Base-by-base conservation (phyloP, 73 alveolate genomes). In the Symbiodinium pilosum region DNA sequence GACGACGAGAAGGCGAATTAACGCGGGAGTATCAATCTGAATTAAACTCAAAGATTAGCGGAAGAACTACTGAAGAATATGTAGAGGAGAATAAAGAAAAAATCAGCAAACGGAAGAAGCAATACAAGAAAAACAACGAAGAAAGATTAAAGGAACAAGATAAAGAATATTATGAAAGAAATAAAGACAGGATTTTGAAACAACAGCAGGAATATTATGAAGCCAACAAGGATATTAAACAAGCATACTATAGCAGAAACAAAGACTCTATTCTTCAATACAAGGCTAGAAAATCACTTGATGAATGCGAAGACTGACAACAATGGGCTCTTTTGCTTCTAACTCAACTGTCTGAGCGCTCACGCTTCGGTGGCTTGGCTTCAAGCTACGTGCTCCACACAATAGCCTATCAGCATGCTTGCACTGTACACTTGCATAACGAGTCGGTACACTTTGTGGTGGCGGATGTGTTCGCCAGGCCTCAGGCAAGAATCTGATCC, bases 1-100 rank as follows among this genome's bases (percentile, higher is more conserved):
- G 77, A 59, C 77, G 77, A 59, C 18, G 77, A 59, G 77, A 59
- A 59, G 77, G 77, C 77, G 77, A 59, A 59, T 59, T 59, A 59
- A 59, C 77, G 6, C 39, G 77, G 1, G 77, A 59, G 77, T 16
- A 59, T 59, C 77, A 59, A 4, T 59, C 77, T 59, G 77, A 59
- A 59, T 59, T 59, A 59, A 59, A 59, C 36, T 59, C 77, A 59
- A 59, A 59, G 39, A 59, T 59, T 59, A 59, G 77, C 77, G 77
- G 77, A 59, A 59, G 77, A 59, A 59, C 77, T 59, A 59, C 77
- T 24, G 77, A 59, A 59, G 77, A 59, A 59, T 59, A 59, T 24
- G 77, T 59, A 59, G 77, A 20, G 77, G 77, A 59, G 77, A 59
- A 59, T 36, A 59, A 59, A 59, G 77, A 59, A 7, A 59, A 59